Base-by-base conservation (phyloP, 805 yeast genomes). In the Sugiyamaella lignohabitans region DNA sequence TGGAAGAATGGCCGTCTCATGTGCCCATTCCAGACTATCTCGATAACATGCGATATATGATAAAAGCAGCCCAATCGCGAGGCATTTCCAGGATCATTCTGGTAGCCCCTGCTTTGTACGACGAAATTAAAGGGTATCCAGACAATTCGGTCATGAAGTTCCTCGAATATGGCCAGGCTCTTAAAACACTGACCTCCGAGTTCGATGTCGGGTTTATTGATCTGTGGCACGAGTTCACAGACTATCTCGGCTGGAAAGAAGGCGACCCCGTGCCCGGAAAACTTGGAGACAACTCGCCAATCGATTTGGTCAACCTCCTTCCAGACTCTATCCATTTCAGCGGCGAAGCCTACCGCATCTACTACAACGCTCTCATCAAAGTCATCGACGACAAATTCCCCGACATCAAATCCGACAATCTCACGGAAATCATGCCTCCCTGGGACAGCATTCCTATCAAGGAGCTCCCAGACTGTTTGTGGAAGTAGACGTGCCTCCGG, bases 311-410 rank as follows among this genome's bases (percentile, higher is more conserved):
- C 6, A 44, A 43, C 14, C 54, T 76, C 4, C 56, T 78, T 11
- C 51, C 59, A 11, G 82, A 76, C 49, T 88, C 88, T 3, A 59
- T 84, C 38, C 89, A 84, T 61, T 83, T 68, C 59, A 67, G 75
- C 2, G 76, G 78, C 0, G 58, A 62, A 24, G 82, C 78, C 0
- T 83, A 82, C 62, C 60, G 65, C 46, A 42, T 81, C 5, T 62
- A 74, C 51, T 79, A 61, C 51, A 62, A 72, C 16, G 74, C 66
- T 38, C 51, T 81, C 19, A 48, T 69, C 43, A 54, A 58, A 34
- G 57, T 61, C 3, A 75, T 82, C 38, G 53, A 59, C 2, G 50
- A 49, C 3, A 23, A 51, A 11, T 80, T 73, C 55, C 86, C 85
- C 0, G 76, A 76, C 38, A 60, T 69, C 16, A 47, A 59, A 2